Evolutionary conservation across 2,329 filamentous ascomycete species (phyloP), one percentile per base, ranked within the genome.

Genomic region (Alternaria brassicae): DNA sequence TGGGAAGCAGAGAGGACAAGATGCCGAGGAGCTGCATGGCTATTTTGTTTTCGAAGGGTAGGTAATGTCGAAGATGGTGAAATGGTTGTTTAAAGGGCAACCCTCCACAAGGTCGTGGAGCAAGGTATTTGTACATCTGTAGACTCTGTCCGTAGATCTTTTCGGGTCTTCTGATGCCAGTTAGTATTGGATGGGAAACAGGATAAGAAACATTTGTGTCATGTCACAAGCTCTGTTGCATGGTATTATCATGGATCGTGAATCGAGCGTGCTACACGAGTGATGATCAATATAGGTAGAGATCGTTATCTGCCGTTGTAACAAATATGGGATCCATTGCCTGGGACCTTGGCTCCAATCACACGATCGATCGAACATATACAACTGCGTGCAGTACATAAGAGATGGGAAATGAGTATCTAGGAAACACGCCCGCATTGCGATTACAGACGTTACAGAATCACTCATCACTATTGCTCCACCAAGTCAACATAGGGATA

Each of bases 291-390:
- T n/a, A 37, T 10, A 37, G 10, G 3, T 19, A 0, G 0, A 8
- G 7, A 19, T 37, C 7, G 34, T 0, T 37, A 2, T 37, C n/a
- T 7, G 7, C 32, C 8, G n/a, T 9, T 37, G 6, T 7, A 37
- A 37, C n/a, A 19, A 6, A 0, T 0, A 19, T 19, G 8, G 34
- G 3, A 17, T 37, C 19, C 8, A 37, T 19, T n/a, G n/a, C n/a
- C n/a, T n/a, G n/a, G n/a, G n/a, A 2, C 8, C n/a, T 17, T 2
- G 1, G n/a, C 0, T 19, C n/a, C 0, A n/a, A 5, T 37, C n/a
- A 9, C n/a, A 17, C 2, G 0, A 37, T 17, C n/a, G 34, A 10
- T 0, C 3, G 34, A 12, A 17, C n/a, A 37, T 10, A 12, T 37
- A 37, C 34, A 37, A 1, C 2, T 19, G n/a, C 34, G 7, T 17